Evolutionary conservation across 371 early-diverging fungal species (phyloP).

Genomic region (Parasitella parasitica): DNA sequence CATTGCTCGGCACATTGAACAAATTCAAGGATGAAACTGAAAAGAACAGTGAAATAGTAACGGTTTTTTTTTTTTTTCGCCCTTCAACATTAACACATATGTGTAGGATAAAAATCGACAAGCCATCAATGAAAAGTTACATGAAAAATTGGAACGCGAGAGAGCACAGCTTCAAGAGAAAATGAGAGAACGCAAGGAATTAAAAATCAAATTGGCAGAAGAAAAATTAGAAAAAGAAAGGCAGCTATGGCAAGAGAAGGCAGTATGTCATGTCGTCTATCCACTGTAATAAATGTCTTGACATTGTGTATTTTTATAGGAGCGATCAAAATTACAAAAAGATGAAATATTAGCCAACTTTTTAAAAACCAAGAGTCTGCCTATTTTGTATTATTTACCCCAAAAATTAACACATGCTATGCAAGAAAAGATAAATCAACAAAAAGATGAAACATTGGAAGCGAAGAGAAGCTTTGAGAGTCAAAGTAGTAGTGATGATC

Average conservation of each 20-base stretch:
- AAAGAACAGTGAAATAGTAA: constrained; percentile 52
- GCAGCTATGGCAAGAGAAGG: background rate
- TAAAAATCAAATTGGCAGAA: constrained; percentile 30
- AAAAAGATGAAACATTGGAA: constrained; percentile 23
- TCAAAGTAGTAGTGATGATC: constrained; percentile 12
- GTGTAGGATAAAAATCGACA: constrained; percentile 51
- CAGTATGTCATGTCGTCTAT: background rate
- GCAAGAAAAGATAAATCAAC: constrained; percentile 19
- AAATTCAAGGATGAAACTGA: constrained; percentile 57
- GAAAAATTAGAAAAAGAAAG: constrained; percentile 35
- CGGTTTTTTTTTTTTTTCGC: background rate
- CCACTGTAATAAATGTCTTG: too few relatives aligned
- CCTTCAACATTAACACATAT: background rate
- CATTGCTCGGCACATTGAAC: constrained; percentile 55
- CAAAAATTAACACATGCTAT: constrained; percentile 37
- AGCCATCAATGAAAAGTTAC: constrained; percentile 49
- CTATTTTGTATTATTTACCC: constrained; percentile 53
- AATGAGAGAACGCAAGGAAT: constrained; percentile 42
- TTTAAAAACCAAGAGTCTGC: constrained; percentile 45
- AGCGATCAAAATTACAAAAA: constrained; percentile 20
- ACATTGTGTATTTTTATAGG: too few relatives aligned
- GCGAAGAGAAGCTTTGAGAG: constrained; percentile 26
- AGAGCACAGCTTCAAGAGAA: constrained; percentile 45
- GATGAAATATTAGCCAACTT: constrained; percentile 35
- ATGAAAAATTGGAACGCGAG: constrained; percentile 48